phyloP scores from a whole-genome alignment of 2,329 filamentous ascomycete species.

The Xylaria sp. region DNA sequence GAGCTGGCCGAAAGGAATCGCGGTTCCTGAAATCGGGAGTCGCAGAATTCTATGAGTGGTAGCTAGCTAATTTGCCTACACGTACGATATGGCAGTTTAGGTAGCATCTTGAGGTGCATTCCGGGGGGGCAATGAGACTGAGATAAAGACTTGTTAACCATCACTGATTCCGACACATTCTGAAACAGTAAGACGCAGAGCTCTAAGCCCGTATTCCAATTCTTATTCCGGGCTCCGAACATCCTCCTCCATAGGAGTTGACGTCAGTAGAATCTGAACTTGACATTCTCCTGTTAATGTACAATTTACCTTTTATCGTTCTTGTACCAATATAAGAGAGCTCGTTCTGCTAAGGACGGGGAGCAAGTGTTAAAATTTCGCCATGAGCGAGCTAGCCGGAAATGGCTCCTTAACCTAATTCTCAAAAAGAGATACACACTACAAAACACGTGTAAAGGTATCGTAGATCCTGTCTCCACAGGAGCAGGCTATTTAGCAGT shows the following conservation, averaged over 20 bases:
- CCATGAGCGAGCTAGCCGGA: conserved; percentile 20
- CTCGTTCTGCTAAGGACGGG: conserved; percentile 1
- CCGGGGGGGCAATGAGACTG: conserved; percentile 6
- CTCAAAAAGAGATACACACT: neutral
- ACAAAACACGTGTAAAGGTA: conserved; percentile 21
- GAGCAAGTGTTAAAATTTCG: neutral
- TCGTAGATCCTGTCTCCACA: conserved; percentile 30
- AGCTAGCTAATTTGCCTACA: conserved; percentile 10
- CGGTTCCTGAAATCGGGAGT: neutral
- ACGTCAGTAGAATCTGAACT: neutral
- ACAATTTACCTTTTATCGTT: neutral
- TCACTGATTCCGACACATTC: conserved; percentile 40
- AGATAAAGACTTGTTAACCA: conserved; percentile 9
- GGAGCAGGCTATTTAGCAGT: neutral
- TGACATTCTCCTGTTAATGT: neutral
- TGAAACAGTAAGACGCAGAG: conserved; percentile 42
- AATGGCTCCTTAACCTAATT: conserved; percentile 13
- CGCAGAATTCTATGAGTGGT: conserved; percentile 6
- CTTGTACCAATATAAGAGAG: neutral
- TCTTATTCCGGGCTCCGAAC: conserved; percentile 39
- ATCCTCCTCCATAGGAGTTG: neutral
- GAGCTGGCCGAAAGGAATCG: conserved; percentile 23
- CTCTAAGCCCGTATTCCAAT: conserved; percentile 23
- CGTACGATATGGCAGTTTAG: conserved; percentile 3
- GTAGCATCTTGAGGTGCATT: conserved; percentile 25